phyloP scores from a whole-genome alignment of 108 stramenopile species.

The Aurantiochytrium sp. region DNA sequence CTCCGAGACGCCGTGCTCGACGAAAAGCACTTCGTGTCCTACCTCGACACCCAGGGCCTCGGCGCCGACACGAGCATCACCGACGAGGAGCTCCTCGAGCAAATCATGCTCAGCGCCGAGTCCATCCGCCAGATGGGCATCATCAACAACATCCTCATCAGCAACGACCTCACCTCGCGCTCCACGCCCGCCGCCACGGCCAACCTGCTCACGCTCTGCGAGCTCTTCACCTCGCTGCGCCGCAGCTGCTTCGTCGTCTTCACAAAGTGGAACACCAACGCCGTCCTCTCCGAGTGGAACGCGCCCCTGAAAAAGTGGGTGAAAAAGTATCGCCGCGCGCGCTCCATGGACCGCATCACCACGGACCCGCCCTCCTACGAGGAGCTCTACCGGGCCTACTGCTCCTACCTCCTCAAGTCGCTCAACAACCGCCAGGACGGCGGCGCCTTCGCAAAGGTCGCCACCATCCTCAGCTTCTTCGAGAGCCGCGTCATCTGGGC shows the following conservation, averaged over 20 bases:
- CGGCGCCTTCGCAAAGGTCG: slow-evolving; percentile 30
- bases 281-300: neutral
- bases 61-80: neutral
- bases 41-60: slow-evolving; percentile 18
- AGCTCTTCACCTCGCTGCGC: slow-evolving; percentile 8
- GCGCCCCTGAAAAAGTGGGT: slow-evolving; percentile 10
- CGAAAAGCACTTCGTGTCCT: slow-evolving; percentile 12
- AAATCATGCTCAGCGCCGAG: neutral
- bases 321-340: neutral
- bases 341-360: neutral
- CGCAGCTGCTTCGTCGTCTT: slow-evolving; percentile 11
- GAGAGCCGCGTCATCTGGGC: slow-evolving; percentile 13
- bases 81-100: neutral
- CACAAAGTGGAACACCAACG: slow-evolving; percentile 29
- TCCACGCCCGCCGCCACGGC: slow-evolving; percentile 19
- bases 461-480: neutral
- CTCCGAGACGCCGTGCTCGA: slow-evolving; percentile 16
- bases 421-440: neutral
- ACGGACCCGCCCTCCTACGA: slow-evolving; percentile 22
- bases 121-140: slow-evolving; percentile 3
- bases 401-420: slow-evolving; percentile 1
- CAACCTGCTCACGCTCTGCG: slow-evolving; percentile 4
- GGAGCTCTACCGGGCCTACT: neutral
- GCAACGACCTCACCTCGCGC: neutral
- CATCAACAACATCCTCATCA: neutral